Evolutionary conservation across 306 rosid species (phyloP), one percentile per base, ranked within the genome.

Genomic region (Senna siamea): DNA sequence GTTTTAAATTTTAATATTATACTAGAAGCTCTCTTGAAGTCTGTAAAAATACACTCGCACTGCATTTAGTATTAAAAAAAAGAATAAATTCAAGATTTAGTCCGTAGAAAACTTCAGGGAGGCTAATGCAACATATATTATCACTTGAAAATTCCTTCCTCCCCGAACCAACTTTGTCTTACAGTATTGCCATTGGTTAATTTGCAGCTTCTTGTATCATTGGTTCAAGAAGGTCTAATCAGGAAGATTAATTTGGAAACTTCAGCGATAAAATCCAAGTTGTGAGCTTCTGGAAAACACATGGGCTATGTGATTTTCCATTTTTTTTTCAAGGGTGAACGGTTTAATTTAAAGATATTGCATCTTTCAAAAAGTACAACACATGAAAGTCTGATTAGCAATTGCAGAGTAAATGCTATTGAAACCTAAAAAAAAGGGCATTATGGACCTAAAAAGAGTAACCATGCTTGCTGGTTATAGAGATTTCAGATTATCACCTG

Each of bases 221-320:
- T 83, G 85, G 82, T 87, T 75, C 98, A 91, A 87, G 97, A 94
- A 82, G 96, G 97, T 65, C 87, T 94, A 12, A 30, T 85, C 40
- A 85, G 98, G 76, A 69, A 64, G 75, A 62, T 54, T 13, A 72
- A 48, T 59, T 19, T 20, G 44, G 76, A 79, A 50, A 75, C 67
- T 44, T 47, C 87, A 18, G 69, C 73, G 40, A 63, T 48, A 19
- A 73, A 72, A 57, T 87, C 98, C 2, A 91, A 84, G 84, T 72
- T 94, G 80, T 93, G 87, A 91, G 60, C 22, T 20, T 61, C 54
- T 56, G 57, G 66, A 59, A 72, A 38, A 48, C 53, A 35, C 5
- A 5, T n/a, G 69, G 60, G 28, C 72, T 54, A 44, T 66, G 78
- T n/a, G 62, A 26, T 26, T 26, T 26, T 26, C 30, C 30, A 26